These are phyloP conservation scores for Capsella rubella DNA, from an alignment of 441 rosid species.

Conservation along the genomic window DNA sequence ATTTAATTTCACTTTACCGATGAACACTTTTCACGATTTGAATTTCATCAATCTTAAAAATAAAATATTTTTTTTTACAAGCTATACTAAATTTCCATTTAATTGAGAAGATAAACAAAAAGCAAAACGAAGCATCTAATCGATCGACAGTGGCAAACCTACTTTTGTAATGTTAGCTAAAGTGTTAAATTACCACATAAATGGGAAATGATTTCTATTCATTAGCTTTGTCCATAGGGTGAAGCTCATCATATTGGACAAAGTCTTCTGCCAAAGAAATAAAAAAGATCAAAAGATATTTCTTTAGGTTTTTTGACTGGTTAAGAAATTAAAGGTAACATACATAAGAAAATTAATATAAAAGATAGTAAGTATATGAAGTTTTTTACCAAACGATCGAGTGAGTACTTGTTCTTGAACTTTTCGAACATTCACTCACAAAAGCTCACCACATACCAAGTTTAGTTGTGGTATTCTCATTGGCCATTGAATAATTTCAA, in stretches of 20 bases:
- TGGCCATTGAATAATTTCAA: too few relatives aligned
- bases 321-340: background rate
- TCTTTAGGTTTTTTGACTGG: background rate
- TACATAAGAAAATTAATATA: background rate
- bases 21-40: background rate
- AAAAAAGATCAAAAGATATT: background rate
- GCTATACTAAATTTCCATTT: background rate
- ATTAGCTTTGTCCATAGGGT: background rate
- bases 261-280: background rate
- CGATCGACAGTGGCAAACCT: background rate
- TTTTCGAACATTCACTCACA: background rate
- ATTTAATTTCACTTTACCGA: background rate
- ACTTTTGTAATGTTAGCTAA: constrained; percentile 3
- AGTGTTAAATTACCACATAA: constrained; percentile 5
- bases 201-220: background rate
- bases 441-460: background rate
- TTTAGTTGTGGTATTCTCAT: too few relatives aligned
- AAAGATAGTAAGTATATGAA: background rate
- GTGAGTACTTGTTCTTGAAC: background rate
- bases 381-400: background rate
- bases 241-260: constrained; percentile 7
- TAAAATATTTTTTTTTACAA: too few relatives aligned
- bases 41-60: too few relatives aligned
- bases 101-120: background rate
- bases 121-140: background rate